Base-by-base conservation (phyloP, 2,329 filamentous ascomycete genomes). In the Aspergillus pseudoterreus region DNA sequence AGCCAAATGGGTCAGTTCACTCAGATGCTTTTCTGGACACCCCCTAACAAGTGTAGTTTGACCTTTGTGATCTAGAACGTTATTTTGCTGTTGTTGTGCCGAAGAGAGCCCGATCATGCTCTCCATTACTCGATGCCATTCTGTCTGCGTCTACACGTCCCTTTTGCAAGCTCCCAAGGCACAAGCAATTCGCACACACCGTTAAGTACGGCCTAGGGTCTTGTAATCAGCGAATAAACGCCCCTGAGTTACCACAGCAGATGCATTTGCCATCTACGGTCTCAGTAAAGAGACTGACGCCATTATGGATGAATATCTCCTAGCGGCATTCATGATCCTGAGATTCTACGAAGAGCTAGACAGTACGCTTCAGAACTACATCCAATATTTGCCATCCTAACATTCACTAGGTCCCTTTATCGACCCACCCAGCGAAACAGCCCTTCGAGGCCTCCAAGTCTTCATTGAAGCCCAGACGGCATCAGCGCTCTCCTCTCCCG, bases 331-430 rank as follows among this genome's bases (percentile, higher is more conserved):
- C 6, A 67, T 75, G 4, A 69, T 75, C 6, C 49, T 75, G 1
- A 64, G 72, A 1, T 71, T 72, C 14, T 74, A 75, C 22, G 73
- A 76, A 49, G 73, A 75, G 53, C 64, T 75, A 30, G 71, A 71
- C 45, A 53, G 51, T 52, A 45, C 14, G 4, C 15, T 17, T n/a
- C 15, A 14, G 2, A 3, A 14, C 11, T n/a, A 17, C 17, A 11
- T 6, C 4, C 9, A 27, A 8, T 12, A 9, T 10, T 15, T 5
- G 24, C 6, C 6, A 12, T 35, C 36, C 12, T 10, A 10, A 41
- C 21, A 51, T 6, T 8, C 10, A 19, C 17, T 24, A 63, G 60
- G 55, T 3, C 56, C 59, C 15, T 58, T 60, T 4, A 57, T 62
- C 15, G 55, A 56, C n/a, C 47, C 55, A 36, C 55, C 56, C 38